A percentile compares a stretch with the other conserved stretches of the same genome.
Conservation (phyloP, 129 eudicot species). For the Chrysanthemum makinoi region DNA sequence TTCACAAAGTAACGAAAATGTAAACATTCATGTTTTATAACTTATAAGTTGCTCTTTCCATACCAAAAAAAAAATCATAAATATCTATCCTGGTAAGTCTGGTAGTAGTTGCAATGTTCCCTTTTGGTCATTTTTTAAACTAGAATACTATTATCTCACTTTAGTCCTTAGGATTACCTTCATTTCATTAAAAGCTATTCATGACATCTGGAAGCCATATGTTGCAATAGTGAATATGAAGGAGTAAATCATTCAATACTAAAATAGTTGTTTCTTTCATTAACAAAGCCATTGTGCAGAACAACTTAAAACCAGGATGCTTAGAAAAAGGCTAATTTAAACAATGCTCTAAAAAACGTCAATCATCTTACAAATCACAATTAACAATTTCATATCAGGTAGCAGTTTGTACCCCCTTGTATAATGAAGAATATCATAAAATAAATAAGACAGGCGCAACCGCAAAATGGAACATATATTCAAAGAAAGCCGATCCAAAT, state of each 20-base stretch:
- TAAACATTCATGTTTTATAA: not conserved
- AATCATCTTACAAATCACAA: constrained; percentile 3
- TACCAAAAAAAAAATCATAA: no score
- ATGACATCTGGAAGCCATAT: not conserved
- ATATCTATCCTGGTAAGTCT: constrained; percentile 5
- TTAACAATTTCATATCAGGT: not conserved
- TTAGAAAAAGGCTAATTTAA: not conserved
- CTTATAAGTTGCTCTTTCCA: no score
- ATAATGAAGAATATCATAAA: not conserved
- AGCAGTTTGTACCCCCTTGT: not conserved
- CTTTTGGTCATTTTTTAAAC: constrained; percentile 10
- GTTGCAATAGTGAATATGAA: not conserved
- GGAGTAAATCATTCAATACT: not conserved
- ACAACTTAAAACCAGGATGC: constrained; percentile 11
- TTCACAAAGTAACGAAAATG: not conserved
- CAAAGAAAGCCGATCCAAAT: not conserved
- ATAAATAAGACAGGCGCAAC: not conserved
- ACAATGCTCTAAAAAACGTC: not conserved
- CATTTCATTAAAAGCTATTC: not conserved
- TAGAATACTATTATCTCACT: not conserved
- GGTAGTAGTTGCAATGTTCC: constrained; percentile 11
- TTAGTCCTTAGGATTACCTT: not conserved
- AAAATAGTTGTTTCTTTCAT: not conserved
- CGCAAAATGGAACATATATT: not conserved
- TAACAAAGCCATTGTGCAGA: not conserved